Base-by-base conservation (phyloP, 345 rosid genomes). In the Noccaea caerulescens region DNA sequence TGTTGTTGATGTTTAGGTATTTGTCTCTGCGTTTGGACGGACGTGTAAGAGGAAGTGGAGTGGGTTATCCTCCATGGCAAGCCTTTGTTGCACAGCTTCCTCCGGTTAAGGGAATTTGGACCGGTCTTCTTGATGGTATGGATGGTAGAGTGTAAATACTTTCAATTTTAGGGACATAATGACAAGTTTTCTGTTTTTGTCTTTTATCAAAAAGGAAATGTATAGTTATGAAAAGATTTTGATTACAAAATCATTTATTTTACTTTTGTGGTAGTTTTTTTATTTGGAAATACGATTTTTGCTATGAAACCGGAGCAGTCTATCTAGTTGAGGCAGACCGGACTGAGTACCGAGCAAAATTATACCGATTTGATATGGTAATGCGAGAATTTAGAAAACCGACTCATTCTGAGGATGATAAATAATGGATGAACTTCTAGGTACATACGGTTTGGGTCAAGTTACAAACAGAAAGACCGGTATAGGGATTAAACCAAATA, bases 61-160 rank as follows among this genome's bases (percentile, higher is more conserved):
- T 86, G 46, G 99, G 96, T 66, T 89, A 91, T 71, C 97, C 98
- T 80, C 96, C 98, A 66, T 93, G 98, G 96, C 92, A 91, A 83
- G 97, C 95, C 58, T 85, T 93, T 39, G 97, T 89, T 47, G 94
- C 85, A 63, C 97, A 93, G 74, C 77, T 91, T 61, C 98, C 97
- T 59, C 98, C 89, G 10, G 84, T 81, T 47, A 93, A 89, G 64
- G 98, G 98, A 52, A 77, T 91, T 9, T 89, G 97, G 97, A 76
- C 94, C 30, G 98, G 98, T 76, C 88, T 91, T 77, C 85, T 93
- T 63, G 98, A 93, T 68, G 97, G 97, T 72, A 81, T 93, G 84
- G 97, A 89, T 60, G 98, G 96, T 59, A 87, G 90, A 83, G 98
- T 92, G 36, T 75, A 62, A 43, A 68, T 59, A 66, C 20, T 41